Evolutionary conservation across 805 yeast species (phyloP), one percentile per base, ranked within the genome.

Genomic region (Schwanniomyces pseudopolymorphus): DNA sequence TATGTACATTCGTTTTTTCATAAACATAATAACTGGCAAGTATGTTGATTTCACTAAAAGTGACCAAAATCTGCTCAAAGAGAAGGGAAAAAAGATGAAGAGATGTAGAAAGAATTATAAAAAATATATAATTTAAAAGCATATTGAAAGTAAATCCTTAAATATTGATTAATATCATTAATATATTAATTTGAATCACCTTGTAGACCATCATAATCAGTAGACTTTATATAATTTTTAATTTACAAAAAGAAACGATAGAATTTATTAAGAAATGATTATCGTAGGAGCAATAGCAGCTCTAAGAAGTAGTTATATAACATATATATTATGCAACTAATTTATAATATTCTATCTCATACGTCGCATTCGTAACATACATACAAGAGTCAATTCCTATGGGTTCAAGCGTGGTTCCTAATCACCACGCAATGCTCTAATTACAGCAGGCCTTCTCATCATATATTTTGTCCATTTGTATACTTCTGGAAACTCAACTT

Each of bases 361-460:
- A 31, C 20, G 28, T 31, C 19, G 17, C 19, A 14, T 31, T 31
- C 35, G 35, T 31, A 31, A 31, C 35, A 31, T 31, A 31, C 35
- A 31, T 31, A 31, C 35, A 31, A 31, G 19, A 26, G 19, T 17
- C 20, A 31, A 20, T 20, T 36, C 39, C 24, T 13, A 36, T 20
- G 13, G 13, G 25, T 20, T 11, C 25, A 21, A 4, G 25, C 9
- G 19, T n/a, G 13, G 19, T 3, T 13, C 48, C 35, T 55, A 72
- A 48, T 83, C 88, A 3, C 90, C 94, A 50, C 90, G 80, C 49
- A 91, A 73, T 2, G 97, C 97, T 52, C 92, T 79, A 22, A 87
- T 76, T 25, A 91, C 97, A 1, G 94, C 91, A 3, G 96, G 96
- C 61, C 97, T 81, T 67, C 92, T 81, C 96, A 91, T 87, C 96